A percentile compares a stretch with the other conserved stretches of the same genome.
Evolutionary conservation across 352 stramenopile species (phyloP).

Genomic region (Globisporangium spiculum): DNA sequence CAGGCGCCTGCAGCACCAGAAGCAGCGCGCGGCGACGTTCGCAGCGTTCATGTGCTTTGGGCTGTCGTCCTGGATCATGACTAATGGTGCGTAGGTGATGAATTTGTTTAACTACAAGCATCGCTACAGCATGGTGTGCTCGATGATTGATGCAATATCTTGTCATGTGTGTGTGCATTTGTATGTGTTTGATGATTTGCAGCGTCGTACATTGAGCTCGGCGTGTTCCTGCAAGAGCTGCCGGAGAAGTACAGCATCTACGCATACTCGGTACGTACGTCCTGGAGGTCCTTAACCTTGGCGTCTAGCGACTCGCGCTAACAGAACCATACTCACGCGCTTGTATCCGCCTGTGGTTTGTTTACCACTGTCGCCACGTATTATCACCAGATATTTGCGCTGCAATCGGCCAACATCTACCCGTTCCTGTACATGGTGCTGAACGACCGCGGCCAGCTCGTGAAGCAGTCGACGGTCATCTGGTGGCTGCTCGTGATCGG

Average conservation of each 20-base stretch:
- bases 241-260: conserved; percentile 67
- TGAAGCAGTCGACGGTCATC: conserved; percentile 42
- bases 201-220: conserved; percentile 59
- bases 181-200: background rate
- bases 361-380: background rate
- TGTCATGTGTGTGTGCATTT: background rate
- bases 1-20: conserved; percentile 1
- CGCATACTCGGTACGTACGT: conserved; percentile 48
- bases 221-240: conserved; percentile 50
- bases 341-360: background rate
- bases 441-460: conserved; percentile 39
- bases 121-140: background rate
- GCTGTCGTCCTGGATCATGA: conserved; percentile 65
- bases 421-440: conserved; percentile 68
- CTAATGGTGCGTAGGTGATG: conserved; percentile 32
- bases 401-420: conserved; percentile 72
- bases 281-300: background rate
- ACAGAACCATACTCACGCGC: background rate
- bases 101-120: background rate
- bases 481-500: conserved; percentile 56
- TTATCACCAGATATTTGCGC: conserved; percentile 46
- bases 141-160: background rate
- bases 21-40: conserved; percentile 31
- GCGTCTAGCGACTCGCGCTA: background rate
- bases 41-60: conserved; percentile 56